Conservation (phyloP, 345 rosid species). For the Mallotus nudiflorus region DNA sequence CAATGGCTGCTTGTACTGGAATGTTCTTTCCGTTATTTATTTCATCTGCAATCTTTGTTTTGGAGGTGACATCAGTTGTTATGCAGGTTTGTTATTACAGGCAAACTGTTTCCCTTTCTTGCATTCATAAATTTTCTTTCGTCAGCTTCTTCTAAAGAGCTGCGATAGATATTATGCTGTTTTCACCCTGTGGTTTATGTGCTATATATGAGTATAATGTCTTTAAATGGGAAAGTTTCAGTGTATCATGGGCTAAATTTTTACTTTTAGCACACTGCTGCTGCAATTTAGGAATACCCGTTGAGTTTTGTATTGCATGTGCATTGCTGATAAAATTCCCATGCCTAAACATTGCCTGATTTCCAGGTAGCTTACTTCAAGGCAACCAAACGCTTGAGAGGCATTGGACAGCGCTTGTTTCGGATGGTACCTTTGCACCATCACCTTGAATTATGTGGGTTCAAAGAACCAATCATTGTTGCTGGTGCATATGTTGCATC, state of each 20-base stretch:
- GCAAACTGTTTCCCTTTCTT: not conserved
- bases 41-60: slow-evolving; percentile 69
- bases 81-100: slow-evolving; percentile 51
- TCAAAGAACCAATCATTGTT: slow-evolving; percentile 56
- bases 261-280: not conserved
- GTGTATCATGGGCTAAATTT: not conserved
- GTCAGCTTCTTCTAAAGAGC: not conserved
- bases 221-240: not conserved
- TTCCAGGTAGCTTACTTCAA: slow-evolving; percentile 44
- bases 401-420: slow-evolving; percentile 41
- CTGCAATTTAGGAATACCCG: too few species aligned
- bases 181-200: not conserved
- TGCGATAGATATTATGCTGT: not conserved
- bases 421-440: slow-evolving; percentile 58
- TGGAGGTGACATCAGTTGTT: slow-evolving; percentile 62
- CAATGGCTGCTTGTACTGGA: slow-evolving; percentile 96
- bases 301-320: too few species aligned
- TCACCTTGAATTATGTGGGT: slow-evolving; percentile 47
- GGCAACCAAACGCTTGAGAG: slow-evolving; percentile 35
- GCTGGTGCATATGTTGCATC: slow-evolving; percentile 51
- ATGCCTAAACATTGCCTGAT: not conserved
- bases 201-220: not conserved
- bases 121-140: not conserved
- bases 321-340: not conserved
- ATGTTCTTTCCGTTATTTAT: slow-evolving; percentile 87